Percentiles rank a stretch among this genome's conserved stretches.
phyloP scores from a whole-genome alignment of 306 rosid species.

The Quillaja saponaria region DNA sequence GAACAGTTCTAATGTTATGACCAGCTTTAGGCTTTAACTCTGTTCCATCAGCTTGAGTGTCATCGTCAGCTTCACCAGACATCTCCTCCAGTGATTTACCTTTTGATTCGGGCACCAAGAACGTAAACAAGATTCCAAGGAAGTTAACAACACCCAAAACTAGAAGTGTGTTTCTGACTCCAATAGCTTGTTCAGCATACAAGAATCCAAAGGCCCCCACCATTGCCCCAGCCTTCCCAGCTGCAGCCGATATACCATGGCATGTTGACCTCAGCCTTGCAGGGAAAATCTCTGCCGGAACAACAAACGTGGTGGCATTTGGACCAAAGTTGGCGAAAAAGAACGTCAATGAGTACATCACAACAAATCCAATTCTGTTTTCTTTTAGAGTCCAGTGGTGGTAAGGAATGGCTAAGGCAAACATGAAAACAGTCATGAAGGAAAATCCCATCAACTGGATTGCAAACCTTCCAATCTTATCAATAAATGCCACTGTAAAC shows the following conservation, averaged over 20 bases:
- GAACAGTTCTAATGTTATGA: constrained; percentile 27
- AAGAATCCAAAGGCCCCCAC: constrained; percentile 81
- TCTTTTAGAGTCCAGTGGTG: constrained; percentile 71
- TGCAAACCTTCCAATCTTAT: constrained; percentile 62
- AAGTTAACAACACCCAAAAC: constrained; percentile 58
- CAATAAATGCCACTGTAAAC: constrained; percentile 82
- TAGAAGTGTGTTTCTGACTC: constrained; percentile 59
- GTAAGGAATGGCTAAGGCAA: constrained; percentile 67
- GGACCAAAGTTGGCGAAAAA: constrained; percentile 92
- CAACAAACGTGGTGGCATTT: constrained; percentile 77
- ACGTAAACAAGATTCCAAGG: constrained; percentile 62
- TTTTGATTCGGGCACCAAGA: constrained; percentile 83
- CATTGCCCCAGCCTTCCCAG: constrained; percentile 92
- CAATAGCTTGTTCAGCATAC: constrained; percentile 54
- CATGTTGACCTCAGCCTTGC: constrained; percentile 86
- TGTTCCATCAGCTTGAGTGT: constrained; percentile 16
- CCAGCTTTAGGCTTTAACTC: constrained; percentile 32
- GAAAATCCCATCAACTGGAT: constrained; percentile 58
- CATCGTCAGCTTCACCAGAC: constrained; percentile 69
- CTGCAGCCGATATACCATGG: constrained; percentile 86
- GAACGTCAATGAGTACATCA: constrained; percentile 80
- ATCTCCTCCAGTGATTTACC: constrained; percentile 81
- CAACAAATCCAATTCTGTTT: constrained; percentile 72
- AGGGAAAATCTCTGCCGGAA: constrained; percentile 89
- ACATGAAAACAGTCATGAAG: too few relatives aligned